These are phyloP conservation scores for Diaporthe australafricana DNA, from an alignment of 2,329 filamentous ascomycete genomes.

Conservation along the genomic window DNA sequence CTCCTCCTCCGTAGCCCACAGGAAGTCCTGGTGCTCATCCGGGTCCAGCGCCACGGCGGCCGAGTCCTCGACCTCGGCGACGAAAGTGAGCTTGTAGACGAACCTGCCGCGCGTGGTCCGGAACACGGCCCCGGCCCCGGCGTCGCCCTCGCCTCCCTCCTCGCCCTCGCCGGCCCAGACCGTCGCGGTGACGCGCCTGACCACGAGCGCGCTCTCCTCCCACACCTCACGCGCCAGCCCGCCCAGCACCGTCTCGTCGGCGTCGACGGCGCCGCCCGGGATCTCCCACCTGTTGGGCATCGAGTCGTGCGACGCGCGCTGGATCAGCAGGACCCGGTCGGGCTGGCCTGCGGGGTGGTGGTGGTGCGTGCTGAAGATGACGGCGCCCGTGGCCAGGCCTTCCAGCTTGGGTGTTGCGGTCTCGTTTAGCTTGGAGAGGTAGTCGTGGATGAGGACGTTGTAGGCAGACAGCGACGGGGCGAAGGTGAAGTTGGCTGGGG, in stretches of 20 bases:
- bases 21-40: slow-evolving; percentile 48
- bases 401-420: slow-evolving; percentile 24
- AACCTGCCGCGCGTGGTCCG: slow-evolving; percentile 41
- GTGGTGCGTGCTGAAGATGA: slow-evolving; percentile 44
- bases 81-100: slow-evolving; percentile 45
- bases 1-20: slow-evolving; percentile 51
- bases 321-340: slow-evolving; percentile 51
- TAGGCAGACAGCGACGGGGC: slow-evolving; percentile 39
- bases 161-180: slow-evolving; percentile 14
- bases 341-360: slow-evolving; percentile 19
- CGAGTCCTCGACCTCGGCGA: slow-evolving; percentile 40
- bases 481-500: slow-evolving; percentile 42
- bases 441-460: slow-evolving; percentile 39
- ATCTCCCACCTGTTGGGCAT: slow-evolving; percentile 56
- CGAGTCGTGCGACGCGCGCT: slow-evolving; percentile 52
- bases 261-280: slow-evolving; percentile 55
- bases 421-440: slow-evolving; percentile 39
- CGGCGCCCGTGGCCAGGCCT: slow-evolving; percentile 42
- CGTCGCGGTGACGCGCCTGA: slow-evolving; percentile 42
- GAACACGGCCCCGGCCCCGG: slow-evolving; percentile 40
- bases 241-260: slow-evolving; percentile 51
- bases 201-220: slow-evolving; percentile 54
- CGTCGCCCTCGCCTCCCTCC: too few relatives aligned
- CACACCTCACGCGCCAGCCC: slow-evolving; percentile 53
- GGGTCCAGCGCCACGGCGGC: slow-evolving; percentile 45